Percentiles rank a stretch among this genome's conserved stretches.
Conservation (phyloP, 345 rosid species). For the Brassica juncea region DNA sequence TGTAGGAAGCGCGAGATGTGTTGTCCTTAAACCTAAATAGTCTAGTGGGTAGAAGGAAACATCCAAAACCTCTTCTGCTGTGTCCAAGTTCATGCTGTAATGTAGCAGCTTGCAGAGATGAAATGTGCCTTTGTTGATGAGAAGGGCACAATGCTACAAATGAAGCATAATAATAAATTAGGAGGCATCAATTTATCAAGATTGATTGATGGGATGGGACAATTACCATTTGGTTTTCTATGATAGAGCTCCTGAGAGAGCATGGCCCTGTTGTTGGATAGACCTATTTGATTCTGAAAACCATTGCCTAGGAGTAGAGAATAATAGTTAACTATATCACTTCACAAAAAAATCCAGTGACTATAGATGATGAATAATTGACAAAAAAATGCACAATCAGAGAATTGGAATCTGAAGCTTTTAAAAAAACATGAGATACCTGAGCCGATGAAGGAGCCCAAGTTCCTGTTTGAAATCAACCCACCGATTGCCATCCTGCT, state of each 20-base stretch:
- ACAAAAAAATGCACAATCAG: neutral
- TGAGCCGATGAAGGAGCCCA: conserved; percentile 58
- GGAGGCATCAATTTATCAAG: neutral
- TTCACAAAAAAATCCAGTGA: no score
- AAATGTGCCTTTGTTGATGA: conserved; percentile 28
- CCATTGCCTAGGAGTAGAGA: no score
- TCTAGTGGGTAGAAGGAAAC: conserved; percentile 35
- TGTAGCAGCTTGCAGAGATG: conserved; percentile 34
- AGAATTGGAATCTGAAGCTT: neutral
- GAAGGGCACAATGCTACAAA: conserved; percentile 32
- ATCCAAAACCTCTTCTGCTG: conserved; percentile 35
- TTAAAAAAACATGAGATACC: conserved; percentile 41
- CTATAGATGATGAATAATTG: neutral
- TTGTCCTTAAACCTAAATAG: conserved; percentile 14
- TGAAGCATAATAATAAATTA: conserved; percentile 7
- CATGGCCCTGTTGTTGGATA: conserved; percentile 34
- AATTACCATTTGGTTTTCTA: conserved; percentile 35
- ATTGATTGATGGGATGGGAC: neutral
- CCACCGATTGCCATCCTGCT: conserved; percentile 74
- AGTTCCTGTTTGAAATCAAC: conserved; percentile 67
- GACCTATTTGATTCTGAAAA: conserved; percentile 32
- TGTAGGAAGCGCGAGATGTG: conserved; percentile 57
- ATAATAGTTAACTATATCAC: no score
- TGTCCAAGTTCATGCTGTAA: conserved; percentile 29
- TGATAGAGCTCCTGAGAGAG: conserved; percentile 11